phyloP scores from a whole-genome alignment of 192 early-diverging fungal genomes.

The Coemansia sp. region DNA sequence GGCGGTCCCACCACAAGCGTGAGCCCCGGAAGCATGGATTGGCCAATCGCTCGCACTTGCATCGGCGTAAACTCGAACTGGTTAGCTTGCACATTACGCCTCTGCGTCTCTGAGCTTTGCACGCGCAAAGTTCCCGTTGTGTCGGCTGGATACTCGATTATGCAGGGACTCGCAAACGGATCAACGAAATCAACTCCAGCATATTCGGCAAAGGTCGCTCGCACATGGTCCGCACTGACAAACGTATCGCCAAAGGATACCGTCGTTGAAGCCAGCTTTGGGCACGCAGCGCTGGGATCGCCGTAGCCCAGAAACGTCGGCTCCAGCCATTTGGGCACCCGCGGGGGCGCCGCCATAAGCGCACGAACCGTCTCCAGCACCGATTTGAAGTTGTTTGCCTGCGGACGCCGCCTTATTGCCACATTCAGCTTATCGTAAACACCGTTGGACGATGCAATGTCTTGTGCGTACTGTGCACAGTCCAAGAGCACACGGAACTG shows the following conservation, averaged over 20 bases:
- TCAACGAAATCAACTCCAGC: conserved; percentile 3
- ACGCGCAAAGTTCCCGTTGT: conserved; percentile 48
- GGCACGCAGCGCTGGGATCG: conserved; percentile 64
- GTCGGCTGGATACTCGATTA: conserved; percentile 64
- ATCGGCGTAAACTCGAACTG: conserved; percentile 80
- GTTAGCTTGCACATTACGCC: conserved; percentile 67
- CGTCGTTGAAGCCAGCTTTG: conserved; percentile 46
- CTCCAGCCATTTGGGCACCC: conserved; percentile 87
- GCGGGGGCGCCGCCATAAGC: conserved; percentile 60
- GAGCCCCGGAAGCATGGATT: conserved; percentile 84
- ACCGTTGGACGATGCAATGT: conserved; percentile 13
- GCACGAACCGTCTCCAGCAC: conserved; percentile 90
- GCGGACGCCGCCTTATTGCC: conserved; percentile 80
- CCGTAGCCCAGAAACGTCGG: conserved; percentile 95
- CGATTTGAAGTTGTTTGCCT: conserved; percentile 93
- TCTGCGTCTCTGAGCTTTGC: conserved; percentile 64
- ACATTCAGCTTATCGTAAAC: conserved; percentile 81
- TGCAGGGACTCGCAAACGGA: conserved; percentile 61
- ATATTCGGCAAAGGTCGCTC: conserved; percentile 59
- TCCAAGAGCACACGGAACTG: conserved; percentile 74
- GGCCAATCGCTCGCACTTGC: conserved; percentile 82
- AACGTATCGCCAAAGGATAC: conserved; percentile 91
- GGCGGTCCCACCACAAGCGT: conserved; percentile 97
- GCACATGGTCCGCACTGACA: conserved; percentile 75
- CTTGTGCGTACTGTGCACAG: conserved; percentile 71